Evolutionary conservation across 2,329 filamentous ascomycete genomes (phyloP).

Genomic region (Beauveria pseudobassiana): DNA sequence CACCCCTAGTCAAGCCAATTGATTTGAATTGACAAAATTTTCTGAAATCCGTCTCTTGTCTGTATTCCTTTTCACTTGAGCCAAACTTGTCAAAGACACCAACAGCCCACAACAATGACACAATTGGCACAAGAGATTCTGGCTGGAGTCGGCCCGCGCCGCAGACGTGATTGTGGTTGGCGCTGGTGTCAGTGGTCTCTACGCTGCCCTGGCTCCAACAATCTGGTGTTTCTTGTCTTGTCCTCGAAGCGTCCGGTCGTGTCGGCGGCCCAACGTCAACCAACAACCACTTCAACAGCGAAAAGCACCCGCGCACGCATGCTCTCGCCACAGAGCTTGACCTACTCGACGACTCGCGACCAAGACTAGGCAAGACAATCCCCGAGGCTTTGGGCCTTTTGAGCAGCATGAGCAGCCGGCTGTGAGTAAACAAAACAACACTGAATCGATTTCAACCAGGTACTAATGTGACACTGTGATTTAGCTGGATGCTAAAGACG

Average conservation of each 20-base stretch:
- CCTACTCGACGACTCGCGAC: background rate
- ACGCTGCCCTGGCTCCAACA: slow-evolving; percentile 18
- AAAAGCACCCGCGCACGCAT: slow-evolving; percentile 2
- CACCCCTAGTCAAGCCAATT: background rate
- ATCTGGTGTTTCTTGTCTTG: slow-evolving; percentile 18
- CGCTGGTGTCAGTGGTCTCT: slow-evolving; percentile 19
- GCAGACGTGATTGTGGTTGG: slow-evolving; percentile 21
- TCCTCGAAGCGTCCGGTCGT: slow-evolving; percentile 14
- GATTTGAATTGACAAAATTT: background rate
- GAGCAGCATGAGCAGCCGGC: background rate
- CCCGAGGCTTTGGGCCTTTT: background rate
- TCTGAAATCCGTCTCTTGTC: background rate
- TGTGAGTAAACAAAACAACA: background rate
- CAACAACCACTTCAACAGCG: background rate
- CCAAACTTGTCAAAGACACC: background rate
- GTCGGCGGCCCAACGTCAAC: background rate
- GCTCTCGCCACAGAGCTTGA: background rate
- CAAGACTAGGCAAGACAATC: background rate
- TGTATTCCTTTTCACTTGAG: background rate
- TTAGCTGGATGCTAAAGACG: background rate
- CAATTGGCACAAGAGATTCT: background rate
- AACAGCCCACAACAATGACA: background rate
- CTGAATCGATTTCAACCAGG: too few relatives aligned
- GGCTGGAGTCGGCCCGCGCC: background rate
- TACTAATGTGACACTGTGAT: background rate